Conservation (phyloP, 2,329 filamentous ascomycete genomes). For the Alternaria panax region DNA sequence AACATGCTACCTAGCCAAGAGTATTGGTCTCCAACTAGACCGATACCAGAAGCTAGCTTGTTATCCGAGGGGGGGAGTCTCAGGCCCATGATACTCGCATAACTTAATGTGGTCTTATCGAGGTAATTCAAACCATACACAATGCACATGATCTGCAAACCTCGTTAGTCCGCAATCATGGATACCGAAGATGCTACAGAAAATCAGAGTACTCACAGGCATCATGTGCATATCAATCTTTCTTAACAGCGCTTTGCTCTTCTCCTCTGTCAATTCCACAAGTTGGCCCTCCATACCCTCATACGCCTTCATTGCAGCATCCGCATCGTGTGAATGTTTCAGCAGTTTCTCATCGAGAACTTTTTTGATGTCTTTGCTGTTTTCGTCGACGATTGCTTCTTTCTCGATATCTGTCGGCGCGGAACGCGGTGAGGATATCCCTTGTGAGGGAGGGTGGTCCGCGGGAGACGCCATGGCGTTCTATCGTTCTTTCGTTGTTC, state of each 20-base stretch:
- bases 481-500: too few relatives aligned
- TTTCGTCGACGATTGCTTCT: slow-evolving; percentile 16
- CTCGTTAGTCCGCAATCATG: neutral
- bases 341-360: slow-evolving; percentile 35
- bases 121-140: slow-evolving; percentile 67
- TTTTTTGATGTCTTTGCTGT: slow-evolving; percentile 12
- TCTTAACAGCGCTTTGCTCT: slow-evolving; percentile 65
- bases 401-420: slow-evolving; percentile 25
- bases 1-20: slow-evolving; percentile 61
- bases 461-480: slow-evolving; percentile 9
- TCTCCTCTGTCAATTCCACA: slow-evolving; percentile 63
- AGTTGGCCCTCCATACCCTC: slow-evolving; percentile 58
- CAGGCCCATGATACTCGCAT: slow-evolving; percentile 61
- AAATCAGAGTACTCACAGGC: slow-evolving; percentile 50
- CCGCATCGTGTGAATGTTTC: slow-evolving; percentile 65
- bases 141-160: slow-evolving; percentile 60
- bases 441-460: neutral
- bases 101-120: slow-evolving; percentile 66
- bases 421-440: neutral
- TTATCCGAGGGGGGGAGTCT: slow-evolving; percentile 41
- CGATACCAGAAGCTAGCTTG: slow-evolving; percentile 51
- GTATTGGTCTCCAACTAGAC: slow-evolving; percentile 59
- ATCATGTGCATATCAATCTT: slow-evolving; percentile 70
- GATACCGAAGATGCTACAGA: neutral
- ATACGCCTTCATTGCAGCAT: slow-evolving; percentile 67